Evolutionary conservation across 768 basidiomycete species (phyloP).

Genomic region (Lactarius vividus): DNA sequence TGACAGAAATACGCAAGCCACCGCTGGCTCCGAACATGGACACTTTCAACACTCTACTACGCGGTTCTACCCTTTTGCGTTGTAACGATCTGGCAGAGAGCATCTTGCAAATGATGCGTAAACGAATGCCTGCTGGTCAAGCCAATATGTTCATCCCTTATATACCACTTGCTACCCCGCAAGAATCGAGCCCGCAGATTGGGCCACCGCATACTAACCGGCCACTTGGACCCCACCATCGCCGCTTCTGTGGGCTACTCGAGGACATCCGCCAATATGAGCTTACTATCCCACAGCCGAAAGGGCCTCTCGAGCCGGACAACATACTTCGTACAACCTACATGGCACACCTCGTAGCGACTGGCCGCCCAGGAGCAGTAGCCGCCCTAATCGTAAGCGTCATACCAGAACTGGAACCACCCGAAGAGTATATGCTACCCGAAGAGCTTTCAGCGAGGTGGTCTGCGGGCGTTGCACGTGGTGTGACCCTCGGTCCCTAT

Average conservation of each 20-base stretch:
- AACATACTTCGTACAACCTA: conserved; percentile 50
- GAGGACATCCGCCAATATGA: conserved; percentile 12
- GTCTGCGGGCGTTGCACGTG: conserved; percentile 1
- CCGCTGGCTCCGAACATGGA: conserved; percentile 44
- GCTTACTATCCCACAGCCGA: conserved; percentile 24
- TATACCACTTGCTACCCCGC: not conserved
- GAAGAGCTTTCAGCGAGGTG: conserved; percentile 5
- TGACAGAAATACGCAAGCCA: conserved; percentile 44
- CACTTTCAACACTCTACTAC: conserved; percentile 59
- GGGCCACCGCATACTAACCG: not conserved
- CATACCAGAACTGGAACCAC: conserved; percentile 51
- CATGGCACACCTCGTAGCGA: conserved; percentile 51
- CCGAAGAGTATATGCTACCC: not conserved
- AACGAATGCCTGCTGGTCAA: conserved; percentile 27
- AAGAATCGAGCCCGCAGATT: not conserved
- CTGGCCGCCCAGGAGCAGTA: conserved; percentile 46
- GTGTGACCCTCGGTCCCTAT: conserved; percentile 49
- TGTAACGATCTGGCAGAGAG: conserved; percentile 42
- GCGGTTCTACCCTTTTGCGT: conserved; percentile 52
- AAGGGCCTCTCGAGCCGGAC: conserved; percentile 36
- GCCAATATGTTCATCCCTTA: not conserved
- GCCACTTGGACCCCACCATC: not conserved
- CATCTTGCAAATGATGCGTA: conserved; percentile 39
- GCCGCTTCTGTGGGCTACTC: not conserved
- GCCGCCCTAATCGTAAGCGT: conserved; percentile 48